A percentile compares a stretch with the other conserved stretches of the same genome.
Conservation (phyloP, 345 rosid species). For the Brassica carinata region DNA sequence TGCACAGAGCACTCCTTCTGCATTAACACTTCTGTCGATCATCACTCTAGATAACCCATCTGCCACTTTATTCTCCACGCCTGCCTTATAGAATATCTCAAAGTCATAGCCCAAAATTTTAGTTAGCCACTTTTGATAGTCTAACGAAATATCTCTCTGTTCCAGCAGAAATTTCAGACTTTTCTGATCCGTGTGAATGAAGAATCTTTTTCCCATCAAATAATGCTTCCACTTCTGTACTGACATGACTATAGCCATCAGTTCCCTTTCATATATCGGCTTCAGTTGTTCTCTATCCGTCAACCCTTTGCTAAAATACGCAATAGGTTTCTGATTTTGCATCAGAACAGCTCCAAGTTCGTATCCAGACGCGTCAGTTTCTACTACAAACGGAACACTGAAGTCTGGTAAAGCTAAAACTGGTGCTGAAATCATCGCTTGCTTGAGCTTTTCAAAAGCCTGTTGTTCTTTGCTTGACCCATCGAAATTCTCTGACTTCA, state of each 20-base stretch:
- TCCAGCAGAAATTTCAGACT: no score
- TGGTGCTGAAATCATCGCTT: not conserved
- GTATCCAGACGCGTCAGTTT: not conserved
- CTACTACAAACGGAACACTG: not conserved
- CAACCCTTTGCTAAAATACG: not conserved
- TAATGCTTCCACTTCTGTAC: not conserved
- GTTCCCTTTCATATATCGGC: not conserved
- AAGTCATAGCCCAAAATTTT: not conserved
- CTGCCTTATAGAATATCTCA: not conserved
- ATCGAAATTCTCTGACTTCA: not conserved
- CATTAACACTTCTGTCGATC: not conserved
- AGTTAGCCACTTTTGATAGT: not conserved
- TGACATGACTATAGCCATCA: not conserved
- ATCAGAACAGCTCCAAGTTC: not conserved
- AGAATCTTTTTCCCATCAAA: not conserved
- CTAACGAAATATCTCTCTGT: not conserved
- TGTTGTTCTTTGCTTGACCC: not conserved
- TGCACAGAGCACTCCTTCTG: not conserved
- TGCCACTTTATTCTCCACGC: not conserved
- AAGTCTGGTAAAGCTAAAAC: not conserved
- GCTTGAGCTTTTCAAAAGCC: not conserved
- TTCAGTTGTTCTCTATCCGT: not conserved
- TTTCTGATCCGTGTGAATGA: not conserved
- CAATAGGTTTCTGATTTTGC: not conserved
- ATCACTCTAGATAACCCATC: not conserved